Evolutionary conservation across 23 red algal genomes (phyloP).

Genomic region (Gracilaria gracilis): DNA sequence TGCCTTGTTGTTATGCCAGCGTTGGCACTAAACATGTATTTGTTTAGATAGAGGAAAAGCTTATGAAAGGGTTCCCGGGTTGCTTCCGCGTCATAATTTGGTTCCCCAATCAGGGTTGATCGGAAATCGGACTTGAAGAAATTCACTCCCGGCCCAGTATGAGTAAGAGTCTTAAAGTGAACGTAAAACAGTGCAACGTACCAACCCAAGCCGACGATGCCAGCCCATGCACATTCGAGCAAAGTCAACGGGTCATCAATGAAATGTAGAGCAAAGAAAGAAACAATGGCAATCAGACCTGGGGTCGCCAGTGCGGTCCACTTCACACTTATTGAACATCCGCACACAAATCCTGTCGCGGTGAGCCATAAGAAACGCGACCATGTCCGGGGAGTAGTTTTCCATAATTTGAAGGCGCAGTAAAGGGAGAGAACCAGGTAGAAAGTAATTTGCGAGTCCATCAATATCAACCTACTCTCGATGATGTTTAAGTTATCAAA

Average conservation of each 20-base stretch:
- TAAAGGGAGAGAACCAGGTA: constrained; percentile 83
- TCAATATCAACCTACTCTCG: constrained; percentile 89
- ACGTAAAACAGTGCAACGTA: constrained; percentile 80
- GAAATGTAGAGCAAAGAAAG: constrained; percentile 85
- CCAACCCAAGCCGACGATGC: constrained; percentile 52
- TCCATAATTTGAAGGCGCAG: constrained; percentile 86
- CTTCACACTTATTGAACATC: constrained; percentile 89
- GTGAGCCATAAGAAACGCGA: constrained; percentile 75
- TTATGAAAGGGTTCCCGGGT: constrained; percentile 62
- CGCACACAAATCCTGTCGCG: constrained; percentile 73
- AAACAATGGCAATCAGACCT: constrained; percentile 85
- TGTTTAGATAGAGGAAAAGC: constrained; percentile 87
- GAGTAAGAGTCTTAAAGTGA: constrained; percentile 86
- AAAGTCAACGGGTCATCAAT: constrained; percentile 65
- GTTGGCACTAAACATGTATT: constrained; percentile 93
- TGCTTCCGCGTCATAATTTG: constrained; percentile 83
- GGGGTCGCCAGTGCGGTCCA: constrained; percentile 94
- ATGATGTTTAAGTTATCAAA: constrained; percentile 84
- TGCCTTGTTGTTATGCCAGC: constrained; percentile 83
- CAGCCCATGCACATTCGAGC: constrained; percentile 80
- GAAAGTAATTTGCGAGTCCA: constrained; percentile 94
- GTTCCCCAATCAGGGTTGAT: constrained; percentile 70
- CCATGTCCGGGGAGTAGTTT: constrained; percentile 55
- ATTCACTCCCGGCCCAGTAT: constrained; percentile 80
- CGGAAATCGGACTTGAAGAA: constrained; percentile 85